Percentiles rank a stretch among this genome's conserved stretches.
Evolutionary conservation across 257 asterid species (phyloP).

Genomic region (Penstemon davidsonii): DNA sequence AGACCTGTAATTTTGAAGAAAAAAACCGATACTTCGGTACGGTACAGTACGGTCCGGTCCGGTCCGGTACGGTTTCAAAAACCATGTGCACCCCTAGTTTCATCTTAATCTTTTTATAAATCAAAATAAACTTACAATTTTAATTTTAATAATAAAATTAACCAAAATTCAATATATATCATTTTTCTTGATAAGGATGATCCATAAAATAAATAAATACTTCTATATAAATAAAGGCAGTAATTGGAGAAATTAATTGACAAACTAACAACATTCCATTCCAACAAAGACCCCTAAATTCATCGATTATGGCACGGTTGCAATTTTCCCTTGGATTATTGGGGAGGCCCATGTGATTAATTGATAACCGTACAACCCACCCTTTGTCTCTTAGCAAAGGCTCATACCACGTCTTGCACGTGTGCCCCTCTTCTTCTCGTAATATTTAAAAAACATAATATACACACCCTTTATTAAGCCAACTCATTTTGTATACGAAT

Average conservation of each 20-base stretch:
- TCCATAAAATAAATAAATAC: not conserved
- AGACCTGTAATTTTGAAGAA: too few species aligned
- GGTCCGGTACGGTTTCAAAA: too few species aligned
- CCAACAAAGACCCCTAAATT: conserved; percentile 28
- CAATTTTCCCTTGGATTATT: conserved; percentile 33
- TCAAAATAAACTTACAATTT: too few species aligned
- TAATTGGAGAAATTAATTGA: conserved; percentile 9
- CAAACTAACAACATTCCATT: conserved; percentile 25
- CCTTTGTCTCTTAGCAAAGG: conserved; percentile 32
- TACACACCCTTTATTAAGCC: conserved; percentile 29
- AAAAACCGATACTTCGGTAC: too few species aligned
- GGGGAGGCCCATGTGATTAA: conserved; percentile 46
- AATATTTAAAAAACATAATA: conserved; percentile 22
- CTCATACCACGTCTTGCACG: conserved; percentile 32
- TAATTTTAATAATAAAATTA: too few species aligned
- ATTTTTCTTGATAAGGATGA: not conserved
- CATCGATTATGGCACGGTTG: conserved; percentile 28
- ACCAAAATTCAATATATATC: too few species aligned
- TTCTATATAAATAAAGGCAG: not conserved
- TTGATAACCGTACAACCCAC: conserved; percentile 38
- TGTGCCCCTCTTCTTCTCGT: conserved; percentile 34
- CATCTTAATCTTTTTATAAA: too few species aligned
- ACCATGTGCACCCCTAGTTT: too few species aligned
- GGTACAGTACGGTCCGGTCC: too few species aligned
- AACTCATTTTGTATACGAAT: conserved; percentile 22